Conservation (phyloP, 1,284 basidiomycete genomes). For the Ganoderma resinaceum region DNA sequence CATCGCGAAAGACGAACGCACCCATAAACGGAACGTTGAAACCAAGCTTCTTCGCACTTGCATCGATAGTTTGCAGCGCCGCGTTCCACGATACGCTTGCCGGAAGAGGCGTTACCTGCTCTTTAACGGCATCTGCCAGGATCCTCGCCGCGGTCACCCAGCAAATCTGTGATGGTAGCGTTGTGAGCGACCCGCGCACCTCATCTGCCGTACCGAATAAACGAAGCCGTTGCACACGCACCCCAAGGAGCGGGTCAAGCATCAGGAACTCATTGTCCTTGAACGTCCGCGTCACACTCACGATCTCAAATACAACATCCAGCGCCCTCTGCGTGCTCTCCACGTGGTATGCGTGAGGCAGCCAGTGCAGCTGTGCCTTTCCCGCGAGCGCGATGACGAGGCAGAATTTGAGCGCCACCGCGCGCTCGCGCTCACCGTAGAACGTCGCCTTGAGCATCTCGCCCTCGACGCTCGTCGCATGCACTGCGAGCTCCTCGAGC, state of each 20-base stretch:
- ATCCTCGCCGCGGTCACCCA: conserved; percentile 30
- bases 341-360: conserved; percentile 27
- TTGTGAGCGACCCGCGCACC: background rate
- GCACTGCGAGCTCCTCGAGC: conserved; percentile 34
- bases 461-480: conserved; percentile 29
- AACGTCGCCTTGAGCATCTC: conserved; percentile 36
- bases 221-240: conserved; percentile 14
- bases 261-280: conserved; percentile 34
- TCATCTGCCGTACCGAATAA: background rate
- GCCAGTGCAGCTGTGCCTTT: conserved; percentile 35
- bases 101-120: conserved; percentile 2
- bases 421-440: conserved; percentile 28
- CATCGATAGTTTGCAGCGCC: conserved; percentile 24
- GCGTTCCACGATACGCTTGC: conserved; percentile 21
- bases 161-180: conserved; percentile 21
- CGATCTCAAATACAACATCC: conserved; percentile 32
- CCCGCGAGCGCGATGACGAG: conserved; percentile 34
- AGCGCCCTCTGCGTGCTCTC: conserved; percentile 32
- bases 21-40: conserved; percentile 29
- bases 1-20: conserved; percentile 12
- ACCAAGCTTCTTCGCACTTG: conserved; percentile 26
- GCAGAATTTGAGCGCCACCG: conserved; percentile 34
- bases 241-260: conserved; percentile 35
- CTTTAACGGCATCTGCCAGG: conserved; percentile 21
- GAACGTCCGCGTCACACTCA: conserved; percentile 33